Evolutionary conservation across 768 basidiomycete species (phyloP).

Genomic region (Suillus lakei): DNA sequence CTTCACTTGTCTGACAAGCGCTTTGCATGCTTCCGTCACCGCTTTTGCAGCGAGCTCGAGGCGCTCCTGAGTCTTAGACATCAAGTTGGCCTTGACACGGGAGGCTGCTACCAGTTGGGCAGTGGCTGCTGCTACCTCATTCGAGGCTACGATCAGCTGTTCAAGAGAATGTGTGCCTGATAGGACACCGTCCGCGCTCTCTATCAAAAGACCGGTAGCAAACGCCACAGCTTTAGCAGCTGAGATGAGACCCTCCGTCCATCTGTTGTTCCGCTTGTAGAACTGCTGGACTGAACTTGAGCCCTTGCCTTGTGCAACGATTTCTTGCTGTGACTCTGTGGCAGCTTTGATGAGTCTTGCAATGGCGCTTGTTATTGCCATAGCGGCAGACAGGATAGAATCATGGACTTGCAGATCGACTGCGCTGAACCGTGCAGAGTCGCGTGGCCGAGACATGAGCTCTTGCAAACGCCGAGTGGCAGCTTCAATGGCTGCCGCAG

Average conservation of each 20-base stretch:
- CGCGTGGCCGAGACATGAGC: slow-evolving; percentile 90
- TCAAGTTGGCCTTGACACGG: slow-evolving; percentile 95
- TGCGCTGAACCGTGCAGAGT: slow-evolving; percentile 84
- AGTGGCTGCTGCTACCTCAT: slow-evolving; percentile 96
- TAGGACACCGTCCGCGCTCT: slow-evolving; percentile 96
- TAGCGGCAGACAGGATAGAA: slow-evolving; percentile 89
- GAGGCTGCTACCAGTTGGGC: slow-evolving; percentile 99
- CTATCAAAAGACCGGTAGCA: slow-evolving; percentile 93
- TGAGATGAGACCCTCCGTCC: slow-evolving; percentile 99
- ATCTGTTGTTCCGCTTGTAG: slow-evolving; percentile 99
- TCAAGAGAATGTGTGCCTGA: slow-evolving; percentile 96
- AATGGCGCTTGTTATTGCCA: slow-evolving; percentile 96
- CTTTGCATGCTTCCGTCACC: slow-evolving; percentile 96
- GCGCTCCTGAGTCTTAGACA: slow-evolving; percentile 98
- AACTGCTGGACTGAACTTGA: slow-evolving; percentile 93
- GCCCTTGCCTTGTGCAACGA: slow-evolving; percentile 93
- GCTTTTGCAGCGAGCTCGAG: slow-evolving; percentile 97
- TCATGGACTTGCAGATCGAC: slow-evolving; percentile 98
- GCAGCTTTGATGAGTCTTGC: slow-evolving; percentile 94
- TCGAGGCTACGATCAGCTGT: slow-evolving; percentile 99
- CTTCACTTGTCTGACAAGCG: slow-evolving; percentile 95
- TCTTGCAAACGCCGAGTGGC: slow-evolving; percentile 90
- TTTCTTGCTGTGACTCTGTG: slow-evolving; percentile 97
- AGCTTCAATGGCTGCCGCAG: slow-evolving; percentile 90
- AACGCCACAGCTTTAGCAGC: slow-evolving; percentile 98